These are phyloP conservation scores for Panicum hallii DNA, from an alignment of 202 grass and related monocot genomes.

Conservation along the genomic window DNA sequence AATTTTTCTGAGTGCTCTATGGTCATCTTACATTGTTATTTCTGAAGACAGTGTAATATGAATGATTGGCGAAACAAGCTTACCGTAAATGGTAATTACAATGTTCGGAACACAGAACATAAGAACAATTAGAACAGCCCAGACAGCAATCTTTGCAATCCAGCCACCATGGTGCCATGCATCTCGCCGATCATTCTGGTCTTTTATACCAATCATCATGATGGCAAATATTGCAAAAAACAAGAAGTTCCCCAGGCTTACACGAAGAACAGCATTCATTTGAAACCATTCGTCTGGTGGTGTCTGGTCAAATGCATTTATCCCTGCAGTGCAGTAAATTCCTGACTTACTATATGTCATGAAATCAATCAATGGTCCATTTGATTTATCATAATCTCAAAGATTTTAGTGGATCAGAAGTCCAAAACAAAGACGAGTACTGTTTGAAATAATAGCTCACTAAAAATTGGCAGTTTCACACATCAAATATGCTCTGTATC, in stretches of 20 bases:
- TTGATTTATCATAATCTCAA: constrained; percentile 19
- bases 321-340: constrained; percentile 66
- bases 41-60: background rate
- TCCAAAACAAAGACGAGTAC: background rate
- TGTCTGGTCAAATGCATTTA: constrained; percentile 76
- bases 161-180: constrained; percentile 94
- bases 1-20: background rate
- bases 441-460: background rate
- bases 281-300: constrained; percentile 94
- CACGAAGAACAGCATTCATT: constrained; percentile 87
- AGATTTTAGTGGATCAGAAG: background rate
- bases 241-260: constrained; percentile 94
- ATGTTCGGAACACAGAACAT: constrained; percentile 96
- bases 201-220: constrained; percentile 90
- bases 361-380: constrained; percentile 3
- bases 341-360: constrained; percentile 27
- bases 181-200: constrained; percentile 92
- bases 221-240: constrained; percentile 87
- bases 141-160: constrained; percentile 84
- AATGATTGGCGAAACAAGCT: constrained; percentile 31
- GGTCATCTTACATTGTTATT: constrained; percentile 11
- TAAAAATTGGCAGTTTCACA: background rate
- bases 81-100: constrained; percentile 86
- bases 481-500: background rate
- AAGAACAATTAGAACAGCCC: constrained; percentile 78